These are phyloP conservation scores for Taphrina deformans DNA, from an alignment of 1,139 yeast species.

Conservation along the genomic window DNA sequence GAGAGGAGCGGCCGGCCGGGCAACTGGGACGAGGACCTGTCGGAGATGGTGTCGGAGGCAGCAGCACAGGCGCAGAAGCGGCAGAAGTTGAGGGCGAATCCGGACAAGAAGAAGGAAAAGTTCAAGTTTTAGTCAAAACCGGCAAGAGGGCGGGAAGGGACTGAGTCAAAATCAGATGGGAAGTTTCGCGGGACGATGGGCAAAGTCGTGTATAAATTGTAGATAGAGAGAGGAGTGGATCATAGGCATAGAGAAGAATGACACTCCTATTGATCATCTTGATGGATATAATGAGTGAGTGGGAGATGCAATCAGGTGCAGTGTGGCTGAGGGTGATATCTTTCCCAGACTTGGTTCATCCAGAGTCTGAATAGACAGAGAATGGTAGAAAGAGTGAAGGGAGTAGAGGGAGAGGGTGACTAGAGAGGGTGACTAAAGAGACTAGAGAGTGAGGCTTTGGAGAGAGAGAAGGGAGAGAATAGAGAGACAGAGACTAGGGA, in stretches of 20 bases:
- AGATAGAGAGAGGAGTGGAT: background rate
- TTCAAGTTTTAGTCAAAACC: conserved; percentile 36
- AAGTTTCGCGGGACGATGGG: too few relatives aligned
- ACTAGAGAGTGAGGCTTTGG: too few relatives aligned
- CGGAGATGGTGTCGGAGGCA: conserved; percentile 38
- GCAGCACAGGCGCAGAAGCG: conserved; percentile 34
- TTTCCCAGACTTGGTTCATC: too few relatives aligned
- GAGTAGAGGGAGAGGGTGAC: background rate
- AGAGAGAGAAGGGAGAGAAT: too few relatives aligned
- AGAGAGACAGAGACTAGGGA: background rate
- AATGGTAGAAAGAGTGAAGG: background rate
- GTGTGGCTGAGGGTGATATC: background rate
- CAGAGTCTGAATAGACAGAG: too few relatives aligned
- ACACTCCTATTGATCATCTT: background rate
- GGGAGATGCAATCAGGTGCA: background rate
- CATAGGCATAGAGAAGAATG: background rate
- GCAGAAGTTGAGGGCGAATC: conserved; percentile 31
- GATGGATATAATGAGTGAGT: background rate
- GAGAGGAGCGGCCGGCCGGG: conserved; percentile 19
- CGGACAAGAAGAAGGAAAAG: conserved; percentile 36
- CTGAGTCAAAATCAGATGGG: too few relatives aligned
- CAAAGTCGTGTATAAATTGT: background rate
- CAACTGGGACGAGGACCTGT: conserved; percentile 35
- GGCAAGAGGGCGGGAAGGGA: too few relatives aligned
- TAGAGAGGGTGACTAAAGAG: background rate